Base-by-base conservation (phyloP, 2,329 filamentous ascomycete genomes). In the Sporothrix pallida region DNA sequence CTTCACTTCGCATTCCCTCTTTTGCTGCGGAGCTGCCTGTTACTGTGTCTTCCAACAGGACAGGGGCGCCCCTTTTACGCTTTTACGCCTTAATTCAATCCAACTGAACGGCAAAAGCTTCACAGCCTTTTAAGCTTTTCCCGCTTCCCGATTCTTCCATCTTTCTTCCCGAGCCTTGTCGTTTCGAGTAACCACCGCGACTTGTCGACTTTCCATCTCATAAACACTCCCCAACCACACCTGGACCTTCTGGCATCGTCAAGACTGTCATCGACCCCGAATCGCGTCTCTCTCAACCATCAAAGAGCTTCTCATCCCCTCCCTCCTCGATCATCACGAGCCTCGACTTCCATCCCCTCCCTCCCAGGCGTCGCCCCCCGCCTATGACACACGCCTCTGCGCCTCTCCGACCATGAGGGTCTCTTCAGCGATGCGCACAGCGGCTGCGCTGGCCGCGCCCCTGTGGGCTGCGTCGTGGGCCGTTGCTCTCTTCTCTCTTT, bases 381-480 rank as follows among this genome's bases (percentile, higher is more conserved):
- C 70, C 31, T 67, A 74, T 74, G 73, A 65, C 54, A 70, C 63
- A 56, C 63, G 12, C 65, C 23, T 70, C 48, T 37, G 48, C 20
- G 15, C 48, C 67, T 42, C 48, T 65, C 50, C 82, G 83, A 87
- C 83, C 82, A 89, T 89, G 87, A 89, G 85, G 85, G 83, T 83
- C 79, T 81, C 83, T 82, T 83, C 82, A 79, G 81, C 80, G 80
- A 78, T 81, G 80, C 84, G 82, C 82, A 83, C 83, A 77, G 82
- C 82, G 78, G 83, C 84, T 80, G 83, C 90, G 80, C 81, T 89
- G 80, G 83, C 89, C 81, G 86, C 85, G 74, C 78, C 79, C 74
- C 77, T 83, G 63, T 77, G 76, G 75, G 74, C 70, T 70, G 52
- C 70, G 3, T 62, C 46, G 0, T 20, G 56, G 46, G 54, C 48